Conservation (phyloP, 768 basidiomycete genomes). For the Boletus reticuloceps region DNA sequence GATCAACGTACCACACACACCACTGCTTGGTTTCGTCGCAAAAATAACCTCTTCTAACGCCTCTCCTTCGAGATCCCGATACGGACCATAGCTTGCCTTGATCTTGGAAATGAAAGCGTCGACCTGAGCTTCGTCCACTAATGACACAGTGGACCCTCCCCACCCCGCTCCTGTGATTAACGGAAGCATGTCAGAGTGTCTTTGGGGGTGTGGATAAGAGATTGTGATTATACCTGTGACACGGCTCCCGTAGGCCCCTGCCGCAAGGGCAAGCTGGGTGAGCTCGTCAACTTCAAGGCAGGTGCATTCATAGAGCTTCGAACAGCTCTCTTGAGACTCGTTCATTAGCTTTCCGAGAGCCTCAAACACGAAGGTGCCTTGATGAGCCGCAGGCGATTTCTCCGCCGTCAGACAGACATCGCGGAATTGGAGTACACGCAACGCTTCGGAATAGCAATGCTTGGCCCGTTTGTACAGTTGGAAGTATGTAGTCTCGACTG, state of each 20-base stretch:
- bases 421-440: constrained; percentile 78
- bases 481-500: constrained; percentile 75
- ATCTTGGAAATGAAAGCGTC: constrained; percentile 62
- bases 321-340: constrained; percentile 71
- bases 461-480: constrained; percentile 79
- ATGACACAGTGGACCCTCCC: constrained; percentile 87
- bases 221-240: constrained; percentile 60
- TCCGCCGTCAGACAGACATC: constrained; percentile 54
- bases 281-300: constrained; percentile 77
- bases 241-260: constrained; percentile 79
- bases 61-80: constrained; percentile 55
- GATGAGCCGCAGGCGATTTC: constrained; percentile 15
- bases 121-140: constrained; percentile 65
- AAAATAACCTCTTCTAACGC: constrained; percentile 68
- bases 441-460: constrained; percentile 79
- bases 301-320: constrained; percentile 71
- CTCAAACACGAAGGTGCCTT: constrained; percentile 34
- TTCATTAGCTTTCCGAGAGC: constrained; percentile 74
- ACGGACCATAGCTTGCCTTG: constrained; percentile 60
- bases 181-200: neutral
- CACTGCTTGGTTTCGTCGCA: constrained; percentile 78
- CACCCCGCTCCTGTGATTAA: constrained; percentile 69
- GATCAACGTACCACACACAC: constrained; percentile 67
- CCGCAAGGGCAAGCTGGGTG: constrained; percentile 55
- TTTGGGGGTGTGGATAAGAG: neutral